Evolutionary conservation across 2,329 filamentous ascomycete genomes (phyloP).

Genomic region (Canariomyces notabilis): DNA sequence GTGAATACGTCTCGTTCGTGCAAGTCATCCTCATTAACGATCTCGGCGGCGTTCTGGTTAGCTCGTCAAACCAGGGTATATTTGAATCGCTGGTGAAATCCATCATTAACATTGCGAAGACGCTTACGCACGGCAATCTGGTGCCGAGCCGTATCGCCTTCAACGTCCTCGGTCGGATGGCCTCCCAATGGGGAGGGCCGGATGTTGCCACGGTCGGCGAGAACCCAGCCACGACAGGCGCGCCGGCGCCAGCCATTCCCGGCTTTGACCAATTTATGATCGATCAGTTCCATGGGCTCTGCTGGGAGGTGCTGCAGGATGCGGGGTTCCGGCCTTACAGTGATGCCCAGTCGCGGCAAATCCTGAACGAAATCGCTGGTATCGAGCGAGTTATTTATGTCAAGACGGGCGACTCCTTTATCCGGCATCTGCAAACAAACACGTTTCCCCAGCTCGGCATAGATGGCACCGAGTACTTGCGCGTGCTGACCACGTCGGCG

Average conservation of each 20-base stretch:
- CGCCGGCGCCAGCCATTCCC: constrained; percentile 59
- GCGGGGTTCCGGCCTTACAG: constrained; percentile 69
- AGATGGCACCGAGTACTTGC: constrained; percentile 55
- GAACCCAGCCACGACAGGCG: constrained; percentile 47
- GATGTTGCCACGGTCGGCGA: constrained; percentile 57
- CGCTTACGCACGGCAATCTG: constrained; percentile 58
- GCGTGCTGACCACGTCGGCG: constrained; percentile 51
- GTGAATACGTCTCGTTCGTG: constrained; percentile 93
- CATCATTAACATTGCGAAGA: constrained; percentile 77
- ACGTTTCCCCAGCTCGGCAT: constrained; percentile 63
- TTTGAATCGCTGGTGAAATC: constrained; percentile 86
- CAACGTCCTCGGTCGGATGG: constrained; percentile 76
- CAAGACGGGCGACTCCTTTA: constrained; percentile 81
- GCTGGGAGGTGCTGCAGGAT: constrained; percentile 82
- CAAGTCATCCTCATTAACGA: constrained; percentile 87
- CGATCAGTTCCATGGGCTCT: constrained; percentile 78
- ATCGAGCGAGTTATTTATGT: constrained; percentile 85
- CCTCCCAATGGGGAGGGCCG: constrained; percentile 82
- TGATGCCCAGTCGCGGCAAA: constrained; percentile 84
- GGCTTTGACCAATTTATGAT: constrained; percentile 93
- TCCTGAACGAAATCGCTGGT: constrained; percentile 79
- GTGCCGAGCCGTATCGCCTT: constrained; percentile 68
- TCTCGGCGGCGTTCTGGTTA: constrained; percentile 81
- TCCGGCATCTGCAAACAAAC: constrained; percentile 59
- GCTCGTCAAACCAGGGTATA: constrained; percentile 79